Conservation (phyloP, 805 yeast genomes). For the Blastobotrys robertii region DNA sequence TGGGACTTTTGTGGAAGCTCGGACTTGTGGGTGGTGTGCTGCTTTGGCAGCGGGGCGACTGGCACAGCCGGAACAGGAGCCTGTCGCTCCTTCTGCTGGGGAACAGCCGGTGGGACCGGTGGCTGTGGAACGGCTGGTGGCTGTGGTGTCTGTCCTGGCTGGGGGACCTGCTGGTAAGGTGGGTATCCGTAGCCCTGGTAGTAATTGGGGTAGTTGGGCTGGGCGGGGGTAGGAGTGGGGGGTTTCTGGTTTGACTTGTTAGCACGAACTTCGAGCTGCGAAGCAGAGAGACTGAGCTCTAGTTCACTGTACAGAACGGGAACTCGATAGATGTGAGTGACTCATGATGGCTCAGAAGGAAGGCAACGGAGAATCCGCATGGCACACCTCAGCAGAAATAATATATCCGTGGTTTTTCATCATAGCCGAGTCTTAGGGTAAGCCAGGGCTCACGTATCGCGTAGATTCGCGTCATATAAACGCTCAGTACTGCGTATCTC, state of each 20-base stretch:
- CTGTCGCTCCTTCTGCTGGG: constrained; percentile 1
- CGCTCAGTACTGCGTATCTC: too few relatives aligned
- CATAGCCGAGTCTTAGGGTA: too few relatives aligned
- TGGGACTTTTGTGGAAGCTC: background rate
- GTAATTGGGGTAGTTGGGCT: constrained; percentile 12
- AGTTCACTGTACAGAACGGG: too few relatives aligned
- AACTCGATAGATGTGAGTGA: too few relatives aligned
- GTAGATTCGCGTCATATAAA: too few relatives aligned
- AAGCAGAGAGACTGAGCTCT: too few relatives aligned
- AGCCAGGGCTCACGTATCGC: too few relatives aligned
- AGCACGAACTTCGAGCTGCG: background rate
- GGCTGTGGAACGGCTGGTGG: constrained; percentile 3
- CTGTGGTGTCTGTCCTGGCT: constrained; percentile 1
- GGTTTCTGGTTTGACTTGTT: constrained; percentile 7
- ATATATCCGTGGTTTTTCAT: constrained; percentile 26
- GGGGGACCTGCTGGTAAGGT: constrained; percentile 28
- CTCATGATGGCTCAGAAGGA: constrained; percentile 36
- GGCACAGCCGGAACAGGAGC: background rate
- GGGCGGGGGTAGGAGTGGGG: constrained; percentile 19
- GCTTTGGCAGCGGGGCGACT: constrained; percentile 1
- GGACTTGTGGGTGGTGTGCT: background rate
- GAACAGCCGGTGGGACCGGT: too few relatives aligned
- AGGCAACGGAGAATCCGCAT: constrained; percentile 35
- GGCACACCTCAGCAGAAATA: constrained; percentile 25
- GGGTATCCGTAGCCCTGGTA: constrained; percentile 4